A percentile compares a stretch with the other conserved stretches of the same genome.
These are phyloP conservation scores for Paecilomyces formosus DNA, from an alignment of 2,329 filamentous ascomycete genomes.

Conservation along the genomic window DNA sequence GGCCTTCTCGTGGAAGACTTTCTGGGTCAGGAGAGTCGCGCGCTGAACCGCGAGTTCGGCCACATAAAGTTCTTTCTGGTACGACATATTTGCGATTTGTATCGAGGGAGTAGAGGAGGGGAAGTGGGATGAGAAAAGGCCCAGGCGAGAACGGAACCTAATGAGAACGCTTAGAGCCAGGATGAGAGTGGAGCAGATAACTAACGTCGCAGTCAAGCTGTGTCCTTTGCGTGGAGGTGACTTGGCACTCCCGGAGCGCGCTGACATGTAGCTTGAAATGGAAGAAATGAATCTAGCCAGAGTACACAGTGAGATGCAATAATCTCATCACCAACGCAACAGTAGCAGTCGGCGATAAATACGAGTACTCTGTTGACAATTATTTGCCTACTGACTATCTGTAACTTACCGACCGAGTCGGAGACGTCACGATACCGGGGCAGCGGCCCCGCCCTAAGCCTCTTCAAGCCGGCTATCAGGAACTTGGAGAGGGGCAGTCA, in stretches of 20 bases:
- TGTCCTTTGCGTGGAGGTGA: constrained; percentile 13
- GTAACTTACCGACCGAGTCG: background rate
- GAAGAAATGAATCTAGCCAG: too few relatives aligned
- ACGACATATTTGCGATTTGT: constrained; percentile 39
- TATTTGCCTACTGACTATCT: background rate
- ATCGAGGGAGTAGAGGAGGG: constrained; percentile 12
- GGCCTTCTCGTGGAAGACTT: constrained; percentile 76
- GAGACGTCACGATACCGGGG: background rate
- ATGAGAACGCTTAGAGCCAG: constrained; percentile 37
- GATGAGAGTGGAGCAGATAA: constrained; percentile 32
- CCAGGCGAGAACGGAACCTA: constrained; percentile 32
- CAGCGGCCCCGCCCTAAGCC: constrained; percentile 13
- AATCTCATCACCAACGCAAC: too few relatives aligned
- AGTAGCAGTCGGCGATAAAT: too few relatives aligned
- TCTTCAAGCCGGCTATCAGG: constrained; percentile 1
- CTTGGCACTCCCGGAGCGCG: constrained; percentile 3
- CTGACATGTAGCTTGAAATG: background rate
- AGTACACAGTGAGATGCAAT: background rate
- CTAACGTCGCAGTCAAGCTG: constrained; percentile 20
- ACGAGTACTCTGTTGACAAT: too few relatives aligned
- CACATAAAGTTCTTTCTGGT: constrained; percentile 70
- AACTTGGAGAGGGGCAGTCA: constrained; percentile 13
- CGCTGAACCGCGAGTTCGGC: constrained; percentile 86
- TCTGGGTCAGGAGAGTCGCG: constrained; percentile 66
- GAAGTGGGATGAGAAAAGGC: constrained; percentile 26